phyloP scores from a whole-genome alignment of 345 rosid species.

The Citropsis articulata region DNA sequence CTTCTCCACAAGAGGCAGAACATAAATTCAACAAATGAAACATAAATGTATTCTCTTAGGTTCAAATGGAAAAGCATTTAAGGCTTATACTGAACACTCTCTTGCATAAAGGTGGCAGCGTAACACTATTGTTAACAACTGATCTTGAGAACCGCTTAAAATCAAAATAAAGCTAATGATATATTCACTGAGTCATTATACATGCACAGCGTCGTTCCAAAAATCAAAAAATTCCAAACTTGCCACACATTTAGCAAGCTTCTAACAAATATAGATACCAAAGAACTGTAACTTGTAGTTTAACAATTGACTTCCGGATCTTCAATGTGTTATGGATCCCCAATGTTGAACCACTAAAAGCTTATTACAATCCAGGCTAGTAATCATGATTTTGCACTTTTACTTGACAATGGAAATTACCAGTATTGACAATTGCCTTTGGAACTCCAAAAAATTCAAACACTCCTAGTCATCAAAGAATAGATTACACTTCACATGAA shows the following conservation, averaged over 20 bases:
- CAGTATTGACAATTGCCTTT: constrained; percentile 9
- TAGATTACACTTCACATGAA: constrained; percentile 20
- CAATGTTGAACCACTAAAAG: background rate
- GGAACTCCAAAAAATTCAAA: constrained; percentile 11
- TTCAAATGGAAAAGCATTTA: constrained; percentile 11
- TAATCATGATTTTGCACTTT: constrained; percentile 18
- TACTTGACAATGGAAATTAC: constrained; percentile 14
- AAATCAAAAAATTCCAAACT: background rate
- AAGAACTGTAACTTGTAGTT: background rate
- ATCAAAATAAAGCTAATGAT: constrained; percentile 10
- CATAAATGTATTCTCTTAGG: background rate
- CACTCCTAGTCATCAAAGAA: constrained; percentile 18
- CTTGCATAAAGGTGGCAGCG: constrained; percentile 6
- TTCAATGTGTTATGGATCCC: constrained; percentile 9
- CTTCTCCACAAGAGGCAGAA: background rate
- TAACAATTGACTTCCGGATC: constrained; percentile 5
- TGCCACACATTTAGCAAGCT: constrained; percentile 6
- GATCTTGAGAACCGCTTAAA: background rate
- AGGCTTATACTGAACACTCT: constrained; percentile 10
- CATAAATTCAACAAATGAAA: constrained; percentile 9
- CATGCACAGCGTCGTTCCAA: background rate
- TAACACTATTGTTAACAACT: constrained; percentile 5
- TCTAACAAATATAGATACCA: constrained; percentile 10
- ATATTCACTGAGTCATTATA: background rate
- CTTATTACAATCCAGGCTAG: constrained; percentile 10